phyloP scores from a whole-genome alignment of 169 alveolate genomes.

The Plasmodium yoelii region DNA sequence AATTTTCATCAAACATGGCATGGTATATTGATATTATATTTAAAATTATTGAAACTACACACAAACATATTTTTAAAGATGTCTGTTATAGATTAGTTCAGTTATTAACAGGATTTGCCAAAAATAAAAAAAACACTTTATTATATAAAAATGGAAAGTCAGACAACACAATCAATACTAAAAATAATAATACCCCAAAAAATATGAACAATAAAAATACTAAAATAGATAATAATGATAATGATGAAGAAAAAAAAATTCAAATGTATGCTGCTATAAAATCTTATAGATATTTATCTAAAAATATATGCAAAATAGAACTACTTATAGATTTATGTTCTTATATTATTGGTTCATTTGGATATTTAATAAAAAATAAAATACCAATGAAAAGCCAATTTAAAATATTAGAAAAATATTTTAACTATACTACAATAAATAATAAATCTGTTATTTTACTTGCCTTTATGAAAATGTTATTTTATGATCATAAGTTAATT shows the following conservation, averaged over 20 bases:
- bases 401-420: constrained; percentile 75
- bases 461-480: constrained; percentile 79
- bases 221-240: constrained; percentile 39
- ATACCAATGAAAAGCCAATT: constrained; percentile 56
- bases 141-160: too few species aligned
- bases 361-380: constrained; percentile 77
- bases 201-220: constrained; percentile 1
- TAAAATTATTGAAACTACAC: constrained; percentile 92
- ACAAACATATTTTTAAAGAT: constrained; percentile 91
- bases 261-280: constrained; percentile 69
- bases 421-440: constrained; percentile 46
- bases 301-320: constrained; percentile 3
- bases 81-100: constrained; percentile 85
- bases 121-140: constrained; percentile 1
- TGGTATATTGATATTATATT: constrained; percentile 95
- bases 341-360: constrained; percentile 80
- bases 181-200: background rate
- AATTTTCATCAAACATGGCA: constrained; percentile 89
- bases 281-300: constrained; percentile 21
- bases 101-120: constrained; percentile 77
- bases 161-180: too few species aligned
- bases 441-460: constrained; percentile 77
- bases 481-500: constrained; percentile 74
- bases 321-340: constrained; percentile 78
- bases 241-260: constrained; percentile 33